Percentiles rank a stretch among this genome's conserved stretches.
Conservation (phyloP, 129 eudicot genomes). For the Flaveria bidentis region DNA sequence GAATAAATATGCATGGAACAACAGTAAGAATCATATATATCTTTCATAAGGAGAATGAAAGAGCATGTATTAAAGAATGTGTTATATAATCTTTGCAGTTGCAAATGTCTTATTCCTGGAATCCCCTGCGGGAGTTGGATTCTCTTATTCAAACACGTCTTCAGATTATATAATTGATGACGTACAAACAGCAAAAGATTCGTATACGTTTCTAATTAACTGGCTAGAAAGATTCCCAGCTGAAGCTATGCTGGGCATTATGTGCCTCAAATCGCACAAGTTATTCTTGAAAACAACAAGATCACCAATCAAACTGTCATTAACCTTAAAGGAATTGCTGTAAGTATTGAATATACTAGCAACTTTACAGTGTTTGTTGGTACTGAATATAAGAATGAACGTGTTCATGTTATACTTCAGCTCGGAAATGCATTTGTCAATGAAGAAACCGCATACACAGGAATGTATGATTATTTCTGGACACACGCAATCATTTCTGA, state of each 20-base stretch:
- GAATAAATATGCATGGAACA: conserved; percentile 56
- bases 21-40: conserved; percentile 33
- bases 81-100: conserved; percentile 35
- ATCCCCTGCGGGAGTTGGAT: conserved; percentile 75
- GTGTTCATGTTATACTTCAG: conserved; percentile 34
- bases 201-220: conserved; percentile 52
- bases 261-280: conserved; percentile 61
- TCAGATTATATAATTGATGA: conserved; percentile 53
- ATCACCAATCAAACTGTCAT: conserved; percentile 65
- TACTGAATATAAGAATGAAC: background rate
- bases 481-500: conserved; percentile 55
- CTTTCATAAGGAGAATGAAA: background rate
- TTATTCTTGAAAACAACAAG: conserved; percentile 55
- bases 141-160: conserved; percentile 56
- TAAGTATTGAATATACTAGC: conserved; percentile 28
- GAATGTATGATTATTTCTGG: conserved; percentile 50
- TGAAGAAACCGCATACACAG: conserved; percentile 30
- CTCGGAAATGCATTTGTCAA: conserved; percentile 61
- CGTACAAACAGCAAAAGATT: conserved; percentile 50
- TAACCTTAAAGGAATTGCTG: conserved; percentile 69
- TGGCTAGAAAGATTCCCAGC: conserved; percentile 65
- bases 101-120: conserved; percentile 67
- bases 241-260: conserved; percentile 71
- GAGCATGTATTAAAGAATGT: background rate
- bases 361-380: background rate